phyloP scores from a whole-genome alignment of 140 eudicot genomes.

The Anethum foeniculum region DNA sequence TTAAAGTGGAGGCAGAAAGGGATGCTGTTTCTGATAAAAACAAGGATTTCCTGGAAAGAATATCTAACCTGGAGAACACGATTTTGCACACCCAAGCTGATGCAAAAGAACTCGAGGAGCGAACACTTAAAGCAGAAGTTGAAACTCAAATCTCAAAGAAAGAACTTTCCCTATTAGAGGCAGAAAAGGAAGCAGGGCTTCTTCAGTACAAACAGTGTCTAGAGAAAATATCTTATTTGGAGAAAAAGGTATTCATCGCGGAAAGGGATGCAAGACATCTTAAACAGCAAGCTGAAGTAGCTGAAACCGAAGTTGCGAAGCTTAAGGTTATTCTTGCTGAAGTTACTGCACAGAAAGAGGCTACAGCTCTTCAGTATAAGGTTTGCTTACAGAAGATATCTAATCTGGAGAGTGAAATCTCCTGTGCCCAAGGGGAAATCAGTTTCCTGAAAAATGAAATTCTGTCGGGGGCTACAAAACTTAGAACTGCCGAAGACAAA shows the following conservation, averaged over 20 bases:
- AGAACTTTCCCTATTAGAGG: conserved; percentile 41
- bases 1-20: conserved; percentile 48
- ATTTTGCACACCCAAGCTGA: conserved; percentile 28
- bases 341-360: conserved; percentile 60
- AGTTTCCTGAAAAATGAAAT: conserved; percentile 42
- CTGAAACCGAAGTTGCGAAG: conserved; percentile 49
- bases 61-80: conserved; percentile 51
- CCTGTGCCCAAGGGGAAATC: conserved; percentile 48
- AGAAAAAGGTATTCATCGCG: conserved; percentile 35
- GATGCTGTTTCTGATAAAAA: conserved; percentile 38
- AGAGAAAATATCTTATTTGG: conserved; percentile 51
- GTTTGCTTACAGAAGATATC: conserved; percentile 57
- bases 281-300: conserved; percentile 36
- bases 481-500: conserved; percentile 49
- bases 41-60: conserved; percentile 46
- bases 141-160: conserved; percentile 37
- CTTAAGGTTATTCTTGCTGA: conserved; percentile 42
- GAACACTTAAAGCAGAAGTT: conserved; percentile 42
- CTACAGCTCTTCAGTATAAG: conserved; percentile 42
- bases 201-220: conserved; percentile 51
- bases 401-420: conserved; percentile 46
- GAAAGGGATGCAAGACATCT: conserved; percentile 41
- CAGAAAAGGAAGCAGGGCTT: conserved; percentile 57
- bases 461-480: conserved; percentile 33
- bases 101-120: conserved; percentile 27